Evolutionary conservation across 1,139 yeast genomes (phyloP), one percentile per base, ranked within the genome.

Genomic region (Sporopachydermia cereana): DNA sequence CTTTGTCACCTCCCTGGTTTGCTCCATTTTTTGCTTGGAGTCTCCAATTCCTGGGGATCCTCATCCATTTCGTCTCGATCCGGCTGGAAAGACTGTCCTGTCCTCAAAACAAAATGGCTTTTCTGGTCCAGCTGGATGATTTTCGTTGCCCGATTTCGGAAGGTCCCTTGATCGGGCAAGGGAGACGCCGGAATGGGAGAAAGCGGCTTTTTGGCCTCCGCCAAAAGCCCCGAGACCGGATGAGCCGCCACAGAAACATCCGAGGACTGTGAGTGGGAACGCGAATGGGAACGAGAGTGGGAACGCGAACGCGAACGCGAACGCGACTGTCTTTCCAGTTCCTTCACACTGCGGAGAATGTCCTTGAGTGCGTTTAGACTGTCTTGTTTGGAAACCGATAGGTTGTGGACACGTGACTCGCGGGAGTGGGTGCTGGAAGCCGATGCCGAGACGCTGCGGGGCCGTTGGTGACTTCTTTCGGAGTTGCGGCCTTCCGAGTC

Each of bases 111-210:
- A 34, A 34, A 34, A 5, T 34, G 39, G 17, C 17, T 34, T 21
- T 20, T 34, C 22, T 16, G 18, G 9, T 34, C 39, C 5, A 34
- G 22, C 22, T 34, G 39, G 5, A 34, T 34, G 12, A 34, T n/a
- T 7, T 12, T 34, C 17, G 39, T n/a, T 7, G 39, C 39, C 39
- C 39, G 9, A n/a, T 34, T 34, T 16, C 9, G 7, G 9, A 20
- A 16, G 5, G 22, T 12, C 39, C 9, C 22, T 7, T 5, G 7
- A 34, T 34, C 9, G 9, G 39, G 39, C 22, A 34, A 16, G 9
- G 39, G 39, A 16, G 39, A 34, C 9, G 39, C 39, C 9, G 39
- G 39, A 7, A 34, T 34, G 18, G 39, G 39, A 7, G 39, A 34
- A 16, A 34, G 22, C 9, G 39, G 39, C 9, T 12, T n/a, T 34